Base-by-base conservation (phyloP, 768 basidiomycete species). In the Mycena leptocephala region DNA sequence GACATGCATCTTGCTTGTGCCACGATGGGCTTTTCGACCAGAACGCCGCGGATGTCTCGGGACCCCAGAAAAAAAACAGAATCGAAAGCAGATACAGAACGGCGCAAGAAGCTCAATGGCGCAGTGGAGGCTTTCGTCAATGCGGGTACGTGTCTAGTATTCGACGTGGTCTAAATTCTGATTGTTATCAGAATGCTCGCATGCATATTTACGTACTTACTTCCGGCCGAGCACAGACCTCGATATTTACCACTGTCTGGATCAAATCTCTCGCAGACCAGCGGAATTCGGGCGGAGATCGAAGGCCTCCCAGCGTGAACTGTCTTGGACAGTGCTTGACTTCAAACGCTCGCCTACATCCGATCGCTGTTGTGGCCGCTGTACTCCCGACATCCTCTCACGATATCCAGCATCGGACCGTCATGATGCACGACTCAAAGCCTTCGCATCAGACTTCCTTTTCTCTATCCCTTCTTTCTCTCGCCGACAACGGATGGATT, bases 261-360 rank as follows among this genome's bases (percentile, higher is more conserved):
- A 61, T 32, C 70, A 61, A 71, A 13, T 1, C 1, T 35, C 48
- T 2, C 20, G 33, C 14, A 14, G 62, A 46, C 59, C 46, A 2
- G 59, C 51, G 5, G 59, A 71, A 35, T 2, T 4, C 16, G 70
- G 70, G 32, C 62, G 70, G 70, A 2, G 59, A 20, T 71, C 70
- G 1, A 51, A 71, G 20, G 68, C 68, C 14, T 5, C 70, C 3
- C 70, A 71, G 53, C 67, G 67, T 28, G 51, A 68, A 53, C 67
- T 68, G 37, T 70, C 69, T 18, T 70, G 69, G 69, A 71, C 70
- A 5, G 70, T 71, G 28, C 70, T 71, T 37, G 46, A 71, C 26
- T 59, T 71, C 70, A 35, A 71, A 11, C 43, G 70, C 26, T 71
- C 70, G 14, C 70, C 70, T 10, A 59, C 70, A 28, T 62, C 70